Conservation (phyloP, 257 asterid species). For the Solanum raphanifolium region DNA sequence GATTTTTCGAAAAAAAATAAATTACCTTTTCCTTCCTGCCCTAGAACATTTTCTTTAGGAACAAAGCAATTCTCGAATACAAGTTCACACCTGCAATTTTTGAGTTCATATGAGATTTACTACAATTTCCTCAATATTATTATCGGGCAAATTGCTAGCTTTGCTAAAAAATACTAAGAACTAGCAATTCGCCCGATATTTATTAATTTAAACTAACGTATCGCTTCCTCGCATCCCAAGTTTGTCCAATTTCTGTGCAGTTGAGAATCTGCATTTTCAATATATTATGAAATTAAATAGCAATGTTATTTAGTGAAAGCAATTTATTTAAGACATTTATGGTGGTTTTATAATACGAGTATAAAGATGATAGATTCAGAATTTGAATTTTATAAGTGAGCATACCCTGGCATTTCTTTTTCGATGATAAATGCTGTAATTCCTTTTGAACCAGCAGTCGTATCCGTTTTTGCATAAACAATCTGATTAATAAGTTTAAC, state of each 20-base stretch:
- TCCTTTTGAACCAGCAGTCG: constrained; percentile 79
- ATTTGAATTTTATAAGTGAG: background rate
- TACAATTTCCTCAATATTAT: background rate
- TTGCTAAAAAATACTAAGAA: too few relatives aligned
- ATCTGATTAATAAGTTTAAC: constrained; percentile 36
- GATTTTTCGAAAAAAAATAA: background rate
- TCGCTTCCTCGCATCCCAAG: constrained; percentile 99
- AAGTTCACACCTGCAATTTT: constrained; percentile 80
- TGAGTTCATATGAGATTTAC: background rate
- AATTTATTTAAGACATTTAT: background rate
- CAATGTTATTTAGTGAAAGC: background rate
- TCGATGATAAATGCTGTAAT: constrained; percentile 91
- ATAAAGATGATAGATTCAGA: fast-evolving
- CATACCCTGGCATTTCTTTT: constrained; percentile 92
- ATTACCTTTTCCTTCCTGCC: constrained; percentile 91
- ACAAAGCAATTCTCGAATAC: constrained; percentile 98
- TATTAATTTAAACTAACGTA: constrained; percentile 47
- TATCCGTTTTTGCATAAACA: constrained; percentile 90
- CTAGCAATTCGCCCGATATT: background rate
- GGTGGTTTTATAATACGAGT: background rate
- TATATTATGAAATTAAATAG: background rate
- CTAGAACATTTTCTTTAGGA: constrained; percentile 77
- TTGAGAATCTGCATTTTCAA: constrained; percentile 66
- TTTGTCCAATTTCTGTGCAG: constrained; percentile 96
- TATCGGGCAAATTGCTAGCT: background rate